These are phyloP conservation scores for Pseudocercospora fijiensis DNA, from an alignment of 2,329 filamentous ascomycete species.

Conservation along the genomic window DNA sequence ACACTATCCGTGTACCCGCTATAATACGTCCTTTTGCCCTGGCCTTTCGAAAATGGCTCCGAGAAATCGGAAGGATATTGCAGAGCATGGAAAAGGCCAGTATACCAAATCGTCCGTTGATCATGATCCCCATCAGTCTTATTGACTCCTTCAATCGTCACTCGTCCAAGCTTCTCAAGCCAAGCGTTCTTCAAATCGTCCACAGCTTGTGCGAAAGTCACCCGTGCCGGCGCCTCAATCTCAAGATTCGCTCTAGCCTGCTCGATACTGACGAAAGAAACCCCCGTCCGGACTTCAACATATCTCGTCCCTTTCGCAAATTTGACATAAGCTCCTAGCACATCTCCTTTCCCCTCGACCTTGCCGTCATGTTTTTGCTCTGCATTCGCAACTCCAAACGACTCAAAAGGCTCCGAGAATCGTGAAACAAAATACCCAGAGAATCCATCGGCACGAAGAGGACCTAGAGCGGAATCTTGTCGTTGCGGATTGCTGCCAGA, in stretches of 20 bases:
- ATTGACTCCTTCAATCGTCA: slow-evolving; percentile 48
- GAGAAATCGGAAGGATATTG: slow-evolving; percentile 53
- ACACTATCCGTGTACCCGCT: slow-evolving; percentile 51
- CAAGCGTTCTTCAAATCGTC: slow-evolving; percentile 45
- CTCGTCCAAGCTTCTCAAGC: slow-evolving; percentile 48
- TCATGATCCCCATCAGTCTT: slow-evolving; percentile 44
- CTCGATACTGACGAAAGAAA: slow-evolving; percentile 51
- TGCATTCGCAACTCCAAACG: slow-evolving; percentile 41
- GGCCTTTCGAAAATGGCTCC: slow-evolving; percentile 39
- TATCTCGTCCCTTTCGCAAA: slow-evolving; percentile 36
- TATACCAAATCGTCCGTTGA: slow-evolving; percentile 50
- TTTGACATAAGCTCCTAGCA: slow-evolving; percentile 45
- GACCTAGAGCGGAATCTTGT: slow-evolving; percentile 50
- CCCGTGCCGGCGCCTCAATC: slow-evolving; percentile 43
- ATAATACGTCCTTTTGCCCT: slow-evolving; percentile 42
- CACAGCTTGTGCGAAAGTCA: slow-evolving; percentile 43
- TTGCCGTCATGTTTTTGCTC: slow-evolving; percentile 14
- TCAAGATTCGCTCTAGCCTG: slow-evolving; percentile 50
- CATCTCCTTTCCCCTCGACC: slow-evolving; percentile 39
- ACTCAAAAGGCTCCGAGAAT: slow-evolving; percentile 47
- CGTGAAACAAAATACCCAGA: slow-evolving; percentile 50
- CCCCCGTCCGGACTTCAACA: slow-evolving; percentile 49
- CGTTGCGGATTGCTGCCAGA: slow-evolving; percentile 49
- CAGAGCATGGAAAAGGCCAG: slow-evolving; percentile 48
- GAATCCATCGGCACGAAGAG: slow-evolving; percentile 45